Conservation (phyloP, 306 rosid genomes). For the Quercus cerris region DNA sequence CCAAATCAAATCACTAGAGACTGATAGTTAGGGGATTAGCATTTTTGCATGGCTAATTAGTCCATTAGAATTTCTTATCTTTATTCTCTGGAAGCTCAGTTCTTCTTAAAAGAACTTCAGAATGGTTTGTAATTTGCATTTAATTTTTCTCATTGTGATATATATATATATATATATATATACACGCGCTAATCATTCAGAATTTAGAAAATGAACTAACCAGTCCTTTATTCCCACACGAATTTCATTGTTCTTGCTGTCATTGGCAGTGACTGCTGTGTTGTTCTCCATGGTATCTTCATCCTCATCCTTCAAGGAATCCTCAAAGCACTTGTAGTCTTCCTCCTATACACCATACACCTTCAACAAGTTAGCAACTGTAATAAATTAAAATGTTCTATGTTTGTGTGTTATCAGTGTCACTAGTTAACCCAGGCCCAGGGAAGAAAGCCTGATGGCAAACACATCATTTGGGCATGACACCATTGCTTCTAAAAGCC, state of each 20-base stretch:
- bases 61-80: background rate
- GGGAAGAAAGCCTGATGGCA: too few relatives aligned
- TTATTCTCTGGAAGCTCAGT: background rate
- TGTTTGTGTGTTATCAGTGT: background rate
- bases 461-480: too few relatives aligned
- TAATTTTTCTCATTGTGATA: background rate
- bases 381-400: background rate
- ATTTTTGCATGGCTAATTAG: background rate
- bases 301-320: slow-evolving; percentile 40
- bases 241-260: slow-evolving; percentile 32
- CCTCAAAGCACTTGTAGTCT: slow-evolving; percentile 50
- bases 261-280: background rate
- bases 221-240: slow-evolving; percentile 84
- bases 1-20: too few relatives aligned
- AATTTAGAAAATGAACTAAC: slow-evolving; percentile 38
- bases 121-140: background rate
- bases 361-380: background rate
- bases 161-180: background rate
- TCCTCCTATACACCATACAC: slow-evolving; percentile 42
- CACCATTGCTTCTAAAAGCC: too few relatives aligned
- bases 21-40: too few relatives aligned
- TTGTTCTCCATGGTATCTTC: slow-evolving; percentile 17
- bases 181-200: background rate
- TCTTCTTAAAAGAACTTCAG: background rate
- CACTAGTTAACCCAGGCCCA: too few relatives aligned